Evolutionary conservation across 2,329 filamentous ascomycete species (phyloP).

Genomic region (Botrytis squamosa): DNA sequence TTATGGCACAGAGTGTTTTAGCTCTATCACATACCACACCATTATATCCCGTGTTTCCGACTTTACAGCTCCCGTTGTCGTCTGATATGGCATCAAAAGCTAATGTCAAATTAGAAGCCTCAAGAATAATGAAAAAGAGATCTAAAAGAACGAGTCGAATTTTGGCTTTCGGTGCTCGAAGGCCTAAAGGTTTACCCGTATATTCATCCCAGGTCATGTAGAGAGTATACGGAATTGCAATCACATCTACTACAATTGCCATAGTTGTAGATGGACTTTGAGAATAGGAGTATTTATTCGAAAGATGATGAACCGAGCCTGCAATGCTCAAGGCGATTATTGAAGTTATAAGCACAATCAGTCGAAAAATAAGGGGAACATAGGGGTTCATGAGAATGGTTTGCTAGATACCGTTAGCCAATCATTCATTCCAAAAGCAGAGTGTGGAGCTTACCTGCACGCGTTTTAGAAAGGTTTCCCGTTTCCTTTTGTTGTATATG

Average conservation of each 20-base stretch:
- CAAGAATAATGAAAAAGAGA: slow-evolving; percentile 95
- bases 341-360: slow-evolving; percentile 81
- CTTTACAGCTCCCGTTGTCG: slow-evolving; percentile 56
- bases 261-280: slow-evolving; percentile 79
- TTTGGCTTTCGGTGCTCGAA: slow-evolving; percentile 81
- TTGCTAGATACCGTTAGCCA: slow-evolving; percentile 29
- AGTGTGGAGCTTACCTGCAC: slow-evolving; percentile 32
- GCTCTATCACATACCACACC: slow-evolving; percentile 59
- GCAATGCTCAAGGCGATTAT: slow-evolving; percentile 78
- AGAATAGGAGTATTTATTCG: slow-evolving; percentile 43
- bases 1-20: slow-evolving; percentile 71
- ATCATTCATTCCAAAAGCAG: neutral
- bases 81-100: slow-evolving; percentile 80
- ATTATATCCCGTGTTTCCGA: slow-evolving; percentile 41
- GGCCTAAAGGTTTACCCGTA: slow-evolving; percentile 84
- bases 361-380: slow-evolving; percentile 78
- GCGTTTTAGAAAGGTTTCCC: slow-evolving; percentile 31
- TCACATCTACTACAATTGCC: slow-evolving; percentile 82
- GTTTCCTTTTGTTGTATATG: slow-evolving; percentile 35
- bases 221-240: slow-evolving; percentile 84
- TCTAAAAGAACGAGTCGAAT: slow-evolving; percentile 88
- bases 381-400: slow-evolving; percentile 52
- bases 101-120: slow-evolving; percentile 86
- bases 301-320: slow-evolving; percentile 64
- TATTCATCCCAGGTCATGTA: slow-evolving; percentile 98